Percentiles rank a stretch among this genome's conserved stretches.
phyloP scores from a whole-genome alignment of 1,284 basidiomycete species.

The Ustilago loliicola region DNA sequence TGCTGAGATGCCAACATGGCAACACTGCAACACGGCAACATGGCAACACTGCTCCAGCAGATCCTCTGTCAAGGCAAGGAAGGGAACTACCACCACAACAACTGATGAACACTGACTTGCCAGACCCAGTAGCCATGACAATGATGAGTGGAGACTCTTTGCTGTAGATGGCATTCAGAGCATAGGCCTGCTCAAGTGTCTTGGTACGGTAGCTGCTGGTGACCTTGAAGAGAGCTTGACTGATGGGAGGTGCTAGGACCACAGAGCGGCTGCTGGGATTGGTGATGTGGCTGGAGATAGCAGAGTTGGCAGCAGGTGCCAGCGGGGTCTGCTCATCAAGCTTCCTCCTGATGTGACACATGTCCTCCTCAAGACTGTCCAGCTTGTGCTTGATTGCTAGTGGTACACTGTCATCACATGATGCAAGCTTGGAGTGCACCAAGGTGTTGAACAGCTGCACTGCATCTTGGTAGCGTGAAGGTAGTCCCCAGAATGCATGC shows the following conservation, averaged over 20 bases:
- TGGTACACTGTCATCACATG: too few relatives aligned
- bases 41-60: not conserved
- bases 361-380: not conserved
- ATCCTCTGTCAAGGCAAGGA: constrained; percentile 1
- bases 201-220: not conserved
- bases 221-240: too few relatives aligned
- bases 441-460: not conserved
- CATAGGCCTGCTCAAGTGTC: constrained; percentile 1
- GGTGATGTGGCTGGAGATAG: too few relatives aligned
- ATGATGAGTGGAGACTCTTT: too few relatives aligned
- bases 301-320: not conserved
- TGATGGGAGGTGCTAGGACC: too few relatives aligned
- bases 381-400: not conserved
- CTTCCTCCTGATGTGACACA: constrained; percentile 1
- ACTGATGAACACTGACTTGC: not conserved
- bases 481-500: not conserved
- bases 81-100: not conserved
- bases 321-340: not conserved
- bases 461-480: not conserved
- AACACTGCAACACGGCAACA: too few relatives aligned
- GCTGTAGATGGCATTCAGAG: not conserved
- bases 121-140: too few relatives aligned
- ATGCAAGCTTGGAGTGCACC: too few relatives aligned
- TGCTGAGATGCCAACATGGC: constrained; percentile 2
- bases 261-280: too few relatives aligned